Evolutionary conservation across 2,329 filamentous ascomycete species (phyloP).

Genomic region (Celoporthe dispersa): DNA sequence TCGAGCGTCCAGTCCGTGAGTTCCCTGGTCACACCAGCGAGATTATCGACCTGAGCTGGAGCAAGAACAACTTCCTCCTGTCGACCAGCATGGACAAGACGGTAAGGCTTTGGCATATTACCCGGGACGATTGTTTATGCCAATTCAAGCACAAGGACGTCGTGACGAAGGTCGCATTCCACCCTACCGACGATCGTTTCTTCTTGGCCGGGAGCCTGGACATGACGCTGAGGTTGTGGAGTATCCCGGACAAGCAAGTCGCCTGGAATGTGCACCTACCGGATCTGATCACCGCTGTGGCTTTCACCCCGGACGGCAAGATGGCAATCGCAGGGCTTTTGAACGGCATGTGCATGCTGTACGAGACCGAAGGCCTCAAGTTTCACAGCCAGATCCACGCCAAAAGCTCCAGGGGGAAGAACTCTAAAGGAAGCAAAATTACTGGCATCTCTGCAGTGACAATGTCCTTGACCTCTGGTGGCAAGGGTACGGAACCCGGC

Average conservation of each 20-base stretch:
- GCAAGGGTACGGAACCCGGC: constrained; percentile 48
- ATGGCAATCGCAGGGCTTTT: constrained; percentile 87
- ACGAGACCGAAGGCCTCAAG: constrained; percentile 89
- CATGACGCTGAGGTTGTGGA: constrained; percentile 87
- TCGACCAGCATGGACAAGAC: constrained; percentile 99
- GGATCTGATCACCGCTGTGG: constrained; percentile 91
- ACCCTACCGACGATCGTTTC: constrained; percentile 93
- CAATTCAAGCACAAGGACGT: constrained; percentile 95
- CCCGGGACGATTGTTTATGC: constrained; percentile 82
- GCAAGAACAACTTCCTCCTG: constrained; percentile 96
- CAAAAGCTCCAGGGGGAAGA: constrained; percentile 88
- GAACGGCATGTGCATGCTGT: constrained; percentile 85
- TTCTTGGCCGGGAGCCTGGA: constrained; percentile 94
- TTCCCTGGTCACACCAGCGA: constrained; percentile 85
- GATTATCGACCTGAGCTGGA: constrained; percentile 93
- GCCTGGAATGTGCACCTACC: constrained; percentile 77
- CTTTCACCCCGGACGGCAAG: constrained; percentile 91
- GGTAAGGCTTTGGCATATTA: constrained; percentile 91
- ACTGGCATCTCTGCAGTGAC: constrained; percentile 84
- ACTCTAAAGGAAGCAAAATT: constrained; percentile 96
- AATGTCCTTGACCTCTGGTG: constrained; percentile 50
- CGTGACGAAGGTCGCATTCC: constrained; percentile 92
- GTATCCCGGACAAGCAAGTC: constrained; percentile 93
- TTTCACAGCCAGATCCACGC: constrained; percentile 86
- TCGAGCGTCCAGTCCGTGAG: constrained; percentile 75